Conservation (phyloP, 2,329 filamentous ascomycete genomes). For the Coniochaeta hoffmannii region DNA sequence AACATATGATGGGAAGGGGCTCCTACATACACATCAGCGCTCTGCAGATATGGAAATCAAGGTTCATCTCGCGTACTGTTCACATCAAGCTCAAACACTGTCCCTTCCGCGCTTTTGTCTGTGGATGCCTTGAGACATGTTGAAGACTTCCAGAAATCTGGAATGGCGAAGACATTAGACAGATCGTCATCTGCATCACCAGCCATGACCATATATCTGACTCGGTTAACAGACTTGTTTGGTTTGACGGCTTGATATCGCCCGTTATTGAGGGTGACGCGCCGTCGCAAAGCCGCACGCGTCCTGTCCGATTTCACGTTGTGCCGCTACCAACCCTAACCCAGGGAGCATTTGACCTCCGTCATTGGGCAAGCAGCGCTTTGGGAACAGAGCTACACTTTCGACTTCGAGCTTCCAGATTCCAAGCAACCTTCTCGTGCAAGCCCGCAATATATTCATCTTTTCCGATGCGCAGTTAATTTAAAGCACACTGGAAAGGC, state of each 20-base stretch:
- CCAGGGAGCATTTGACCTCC: not conserved
- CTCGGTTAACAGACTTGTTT: not conserved
- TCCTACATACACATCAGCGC: conserved; percentile 2
- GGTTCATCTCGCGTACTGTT: conserved; percentile 17
- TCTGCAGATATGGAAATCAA: conserved; percentile 7
- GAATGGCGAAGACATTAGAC: conserved; percentile 55
- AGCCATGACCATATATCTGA: conserved; percentile 22
- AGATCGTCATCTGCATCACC: conserved; percentile 29
- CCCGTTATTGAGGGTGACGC: not conserved
- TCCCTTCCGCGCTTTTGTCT: conserved; percentile 13
- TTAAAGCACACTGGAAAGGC: not conserved
- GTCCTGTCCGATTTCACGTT: not conserved
- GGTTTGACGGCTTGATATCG: not conserved
- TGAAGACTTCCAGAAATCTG: conserved; percentile 52
- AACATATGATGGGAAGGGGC: not conserved
- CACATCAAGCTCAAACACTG: conserved; percentile 37
- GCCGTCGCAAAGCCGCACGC: conserved; percentile 3
- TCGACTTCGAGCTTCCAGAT: too few species aligned
- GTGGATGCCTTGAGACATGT: conserved; percentile 32
- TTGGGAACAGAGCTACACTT: too few species aligned
- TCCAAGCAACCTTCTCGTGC: too few species aligned
- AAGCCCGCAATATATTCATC: not conserved
- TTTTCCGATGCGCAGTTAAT: not conserved
- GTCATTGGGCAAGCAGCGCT: too few species aligned
- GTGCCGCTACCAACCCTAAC: not conserved